Conservation (phyloP, 1,284 basidiomycete species). For the Entoloma clypeatum region DNA sequence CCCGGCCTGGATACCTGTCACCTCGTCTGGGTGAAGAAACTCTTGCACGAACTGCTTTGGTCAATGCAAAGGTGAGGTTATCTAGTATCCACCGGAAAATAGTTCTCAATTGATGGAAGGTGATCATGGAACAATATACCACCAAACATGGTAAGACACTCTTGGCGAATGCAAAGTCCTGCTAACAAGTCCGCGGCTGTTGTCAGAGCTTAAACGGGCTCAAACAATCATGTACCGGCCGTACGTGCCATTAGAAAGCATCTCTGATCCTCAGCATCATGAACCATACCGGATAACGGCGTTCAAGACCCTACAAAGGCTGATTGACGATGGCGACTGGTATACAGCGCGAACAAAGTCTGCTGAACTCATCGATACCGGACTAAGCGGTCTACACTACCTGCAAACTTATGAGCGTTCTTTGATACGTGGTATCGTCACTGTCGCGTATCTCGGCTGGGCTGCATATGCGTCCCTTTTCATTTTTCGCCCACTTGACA, state of each 20-base stretch:
- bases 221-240: constrained; percentile 62
- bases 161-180: neutral
- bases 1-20: constrained; percentile 52
- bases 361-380: constrained; percentile 50
- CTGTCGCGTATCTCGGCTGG: constrained; percentile 77
- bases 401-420: constrained; percentile 84
- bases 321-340: constrained; percentile 45
- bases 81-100: neutral
- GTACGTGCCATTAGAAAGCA: constrained; percentile 42
- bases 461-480: constrained; percentile 60
- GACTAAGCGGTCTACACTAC: constrained; percentile 72
- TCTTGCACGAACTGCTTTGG: constrained; percentile 54
- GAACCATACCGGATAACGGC: constrained; percentile 22
- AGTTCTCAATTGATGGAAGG: constrained; percentile 30
- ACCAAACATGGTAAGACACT: constrained; percentile 64
- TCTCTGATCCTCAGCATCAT: neutral
- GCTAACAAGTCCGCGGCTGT: neutral
- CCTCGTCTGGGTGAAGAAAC: constrained; percentile 31
- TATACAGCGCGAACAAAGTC: constrained; percentile 48
- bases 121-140: constrained; percentile 77
- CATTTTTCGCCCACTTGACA: constrained; percentile 42
- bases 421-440: constrained; percentile 68
- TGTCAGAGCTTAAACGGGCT: constrained; percentile 56
- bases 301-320: constrained; percentile 41
- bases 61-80: constrained; percentile 59